Evolutionary conservation across 78 protist species (phyloP).

Genomic region (Mastigamoeba balamuthi): DNA sequence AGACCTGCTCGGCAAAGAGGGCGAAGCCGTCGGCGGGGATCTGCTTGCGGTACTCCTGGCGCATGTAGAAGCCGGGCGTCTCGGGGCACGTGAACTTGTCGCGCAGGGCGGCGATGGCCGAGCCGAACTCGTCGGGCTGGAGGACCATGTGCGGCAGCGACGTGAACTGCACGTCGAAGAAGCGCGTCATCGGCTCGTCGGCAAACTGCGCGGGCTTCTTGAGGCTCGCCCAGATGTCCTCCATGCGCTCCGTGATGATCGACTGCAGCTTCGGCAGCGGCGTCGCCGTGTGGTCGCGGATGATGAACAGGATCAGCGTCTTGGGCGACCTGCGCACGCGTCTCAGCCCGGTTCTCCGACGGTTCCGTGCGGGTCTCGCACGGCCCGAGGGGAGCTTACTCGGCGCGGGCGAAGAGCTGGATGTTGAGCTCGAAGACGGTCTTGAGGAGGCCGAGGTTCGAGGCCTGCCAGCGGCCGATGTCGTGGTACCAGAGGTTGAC

Average conservation of each 20-base stretch:
- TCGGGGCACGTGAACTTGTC: conserved; percentile 18
- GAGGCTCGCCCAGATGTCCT: conserved; percentile 60
- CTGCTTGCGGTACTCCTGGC: conserved; percentile 21
- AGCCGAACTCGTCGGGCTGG: conserved; percentile 22
- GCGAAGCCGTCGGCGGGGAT: conserved; percentile 69
- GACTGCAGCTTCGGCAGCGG: conserved; percentile 21
- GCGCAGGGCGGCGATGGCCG: conserved; percentile 18
- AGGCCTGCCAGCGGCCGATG: conserved; percentile 79
- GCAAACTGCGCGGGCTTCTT: conserved; percentile 58
- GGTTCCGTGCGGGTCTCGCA: background rate
- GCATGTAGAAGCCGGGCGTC: conserved; percentile 22
- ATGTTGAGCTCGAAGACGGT: conserved; percentile 79
- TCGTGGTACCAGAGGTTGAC: conserved; percentile 84
- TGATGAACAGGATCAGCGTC: conserved; percentile 57
- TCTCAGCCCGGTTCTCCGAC: background rate
- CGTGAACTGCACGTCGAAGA: conserved; percentile 66
- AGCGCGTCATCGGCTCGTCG: conserved; percentile 15
- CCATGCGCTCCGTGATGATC: conserved; percentile 35
- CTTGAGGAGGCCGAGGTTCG: conserved; percentile 63
- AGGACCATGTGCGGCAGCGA: conserved; percentile 61
- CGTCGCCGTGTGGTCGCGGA: conserved; percentile 67
- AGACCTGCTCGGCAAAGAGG: conserved; percentile 38
- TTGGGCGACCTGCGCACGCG: conserved; percentile 3
- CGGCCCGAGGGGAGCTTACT: background rate
- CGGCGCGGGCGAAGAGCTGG: conserved; percentile 57